Base-by-base conservation (phyloP, 129 eudicot genomes). In the Ambrosia artemisiifolia region DNA sequence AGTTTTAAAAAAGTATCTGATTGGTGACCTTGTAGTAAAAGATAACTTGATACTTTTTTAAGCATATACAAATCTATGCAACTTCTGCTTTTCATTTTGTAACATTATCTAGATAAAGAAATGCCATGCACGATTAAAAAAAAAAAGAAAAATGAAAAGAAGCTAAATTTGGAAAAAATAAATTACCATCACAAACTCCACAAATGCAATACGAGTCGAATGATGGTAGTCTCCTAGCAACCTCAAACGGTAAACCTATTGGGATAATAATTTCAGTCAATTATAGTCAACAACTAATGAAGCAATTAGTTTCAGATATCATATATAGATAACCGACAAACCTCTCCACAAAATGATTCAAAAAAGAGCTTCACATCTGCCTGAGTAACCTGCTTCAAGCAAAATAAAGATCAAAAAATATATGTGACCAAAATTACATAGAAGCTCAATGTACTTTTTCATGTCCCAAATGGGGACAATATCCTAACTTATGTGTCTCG, bases 321-420 rank as follows among this genome's bases (percentile, higher is more conserved):
- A 12, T 7, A 76, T 18, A 14, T 46, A 75, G 35, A 67, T 70
- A 67, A 63, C 35, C 63, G 46, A 81, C 81, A 74, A 82, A 91
- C 97, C 96, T 91, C 93, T 81, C 97, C 97, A 77, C 97, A 91
- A 53, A 88, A 57, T 14, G 88, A 66, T 59, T 88, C 96, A 47
- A 91, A 91, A 74, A 91, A 91, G 63, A 84, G 85, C 62, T 86
- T 86, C 46, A 91, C 90, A 78, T 91, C 97, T 14, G 91, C 88
- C 81, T 91, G 97, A 19, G 97, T 82, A 82, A 91, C 88, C 97
- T 91, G 86, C 59, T 54, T 53, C 16, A 40, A 13, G 70, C 16
- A 72, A 73, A 74, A 36, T n/a, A 14, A 16, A 63, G 24, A 68
- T 74, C 13, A 46, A 62, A 56, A 46, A 62, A 56, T 17, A 53